Evolutionary conservation across 495 filamentous ascomycete species (phyloP).

Genomic region (Rhizodiscina lignyota): DNA sequence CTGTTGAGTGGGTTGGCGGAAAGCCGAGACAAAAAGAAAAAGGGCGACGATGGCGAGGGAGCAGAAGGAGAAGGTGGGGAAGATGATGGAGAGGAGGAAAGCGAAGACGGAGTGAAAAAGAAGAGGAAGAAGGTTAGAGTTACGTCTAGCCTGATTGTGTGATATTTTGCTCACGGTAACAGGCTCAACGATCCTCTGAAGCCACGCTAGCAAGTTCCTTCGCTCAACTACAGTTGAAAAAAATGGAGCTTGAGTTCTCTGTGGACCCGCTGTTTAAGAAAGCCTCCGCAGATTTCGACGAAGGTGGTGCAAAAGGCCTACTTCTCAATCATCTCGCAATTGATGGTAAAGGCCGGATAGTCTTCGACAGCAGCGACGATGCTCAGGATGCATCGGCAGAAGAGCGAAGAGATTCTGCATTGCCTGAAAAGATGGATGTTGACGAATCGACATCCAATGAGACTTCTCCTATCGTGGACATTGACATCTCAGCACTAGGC

Average conservation of each 20-base stretch:
- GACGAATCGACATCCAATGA: constrained; percentile 12
- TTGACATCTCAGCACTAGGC: constrained; percentile 60
- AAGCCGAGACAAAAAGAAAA: constrained; percentile 63
- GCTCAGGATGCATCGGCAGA: constrained; percentile 36
- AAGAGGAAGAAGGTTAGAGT: constrained; percentile 49
- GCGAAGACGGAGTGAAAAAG: constrained; percentile 61
- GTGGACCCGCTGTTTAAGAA: constrained; percentile 98
- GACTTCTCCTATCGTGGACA: constrained; percentile 37
- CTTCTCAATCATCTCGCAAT: constrained; percentile 91
- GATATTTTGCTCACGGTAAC: constrained; percentile 9
- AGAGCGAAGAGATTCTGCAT: no score
- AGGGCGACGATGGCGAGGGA: constrained; percentile 40
- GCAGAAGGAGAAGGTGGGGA: constrained; percentile 65
- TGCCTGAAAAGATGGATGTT: constrained; percentile 20
- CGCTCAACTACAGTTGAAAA: constrained; percentile 77
- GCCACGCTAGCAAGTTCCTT: constrained; percentile 82
- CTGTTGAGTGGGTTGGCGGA: constrained; percentile 89
- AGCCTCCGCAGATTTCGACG: constrained; percentile 93
- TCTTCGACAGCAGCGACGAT: constrained; percentile 97
- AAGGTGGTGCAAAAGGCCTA: constrained; percentile 91
- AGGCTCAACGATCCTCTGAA: constrained; percentile 67
- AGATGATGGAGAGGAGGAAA: constrained; percentile 53
- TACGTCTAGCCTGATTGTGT: constrained; percentile 3
- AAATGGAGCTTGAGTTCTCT: constrained; percentile 91
- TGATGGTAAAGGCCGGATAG: constrained; percentile 77